Percentiles rank a stretch among this genome's conserved stretches.
phyloP scores from a whole-genome alignment of 192 early-diverging fungal genomes.

The Thoreauomyces humboldtii region DNA sequence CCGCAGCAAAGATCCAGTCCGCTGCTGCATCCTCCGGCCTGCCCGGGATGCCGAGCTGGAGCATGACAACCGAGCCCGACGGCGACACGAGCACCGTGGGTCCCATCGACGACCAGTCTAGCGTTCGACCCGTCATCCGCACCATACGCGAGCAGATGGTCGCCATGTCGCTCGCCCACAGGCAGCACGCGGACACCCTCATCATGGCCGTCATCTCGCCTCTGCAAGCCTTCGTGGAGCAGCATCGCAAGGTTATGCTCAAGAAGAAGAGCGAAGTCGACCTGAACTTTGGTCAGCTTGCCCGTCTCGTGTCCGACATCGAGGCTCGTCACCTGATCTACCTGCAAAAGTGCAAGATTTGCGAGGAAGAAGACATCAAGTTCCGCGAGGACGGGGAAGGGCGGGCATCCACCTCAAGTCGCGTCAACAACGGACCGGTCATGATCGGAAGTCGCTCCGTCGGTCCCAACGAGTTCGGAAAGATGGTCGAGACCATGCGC shows the following conservation, averaged over 20 bases:
- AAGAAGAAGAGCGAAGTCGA: conserved; percentile 40
- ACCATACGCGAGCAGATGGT: conserved; percentile 20
- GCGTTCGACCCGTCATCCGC: conserved; percentile 12
- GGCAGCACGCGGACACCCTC: conserved; percentile 35
- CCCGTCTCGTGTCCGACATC: conserved; percentile 21
- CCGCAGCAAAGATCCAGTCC: conserved; percentile 8
- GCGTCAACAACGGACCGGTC: conserved; percentile 5
- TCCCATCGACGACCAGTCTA: conserved; percentile 18
- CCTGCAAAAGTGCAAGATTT: conserved; percentile 11
- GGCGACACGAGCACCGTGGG: conserved; percentile 12
- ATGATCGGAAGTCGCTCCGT: conserved; percentile 27
- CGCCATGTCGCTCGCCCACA: conserved; percentile 30
- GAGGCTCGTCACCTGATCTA: conserved; percentile 10
- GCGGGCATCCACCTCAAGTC: neutral
- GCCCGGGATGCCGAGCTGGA: conserved; percentile 1
- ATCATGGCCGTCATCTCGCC: conserved; percentile 26
- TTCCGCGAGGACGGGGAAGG: conserved; percentile 15
- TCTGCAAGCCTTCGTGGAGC: conserved; percentile 31
- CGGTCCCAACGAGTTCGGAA: conserved; percentile 6
- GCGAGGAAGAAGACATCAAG: conserved; percentile 14
- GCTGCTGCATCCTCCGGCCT: conserved; percentile 2
- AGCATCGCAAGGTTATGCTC: conserved; percentile 24
- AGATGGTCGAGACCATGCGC: conserved; percentile 19
- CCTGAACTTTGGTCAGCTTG: conserved; percentile 9
- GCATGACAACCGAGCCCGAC: conserved; percentile 8